Percentiles rank a stretch among this genome's conserved stretches.
phyloP scores from a whole-genome alignment of 164 flowering plant genomes.

The Vitis rotundifolia region DNA sequence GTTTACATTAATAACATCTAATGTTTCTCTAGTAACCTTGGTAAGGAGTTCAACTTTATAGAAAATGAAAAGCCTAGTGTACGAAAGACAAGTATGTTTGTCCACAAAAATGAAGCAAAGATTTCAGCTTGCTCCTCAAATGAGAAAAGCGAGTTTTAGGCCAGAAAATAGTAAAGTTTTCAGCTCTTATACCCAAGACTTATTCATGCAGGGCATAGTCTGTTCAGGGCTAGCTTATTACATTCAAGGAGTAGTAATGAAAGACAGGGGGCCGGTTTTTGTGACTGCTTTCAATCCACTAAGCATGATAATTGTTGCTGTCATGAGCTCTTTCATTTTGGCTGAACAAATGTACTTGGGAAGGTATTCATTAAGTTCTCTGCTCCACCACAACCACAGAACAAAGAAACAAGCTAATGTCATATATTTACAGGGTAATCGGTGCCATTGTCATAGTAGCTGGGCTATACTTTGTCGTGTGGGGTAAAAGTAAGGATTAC shows the following conservation, averaged over 20 bases:
- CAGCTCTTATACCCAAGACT: no score
- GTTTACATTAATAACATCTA: neutral
- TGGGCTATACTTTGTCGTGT: slow-evolving; percentile 61
- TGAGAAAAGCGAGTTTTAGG: neutral
- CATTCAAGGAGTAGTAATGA: slow-evolving; percentile 65
- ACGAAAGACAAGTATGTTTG: neutral
- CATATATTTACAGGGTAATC: slow-evolving; percentile 35
- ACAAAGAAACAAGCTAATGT: neutral
- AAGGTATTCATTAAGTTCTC: slow-evolving; percentile 36
- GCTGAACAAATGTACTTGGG: slow-evolving; percentile 54
- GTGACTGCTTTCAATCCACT: slow-evolving; percentile 69
- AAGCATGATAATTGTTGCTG: slow-evolving; percentile 61
- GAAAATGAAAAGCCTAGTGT: no score
- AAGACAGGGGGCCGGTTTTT: slow-evolving; percentile 66
- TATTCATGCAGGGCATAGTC: slow-evolving; percentile 49
- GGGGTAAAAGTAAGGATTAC: slow-evolving; percentile 61
- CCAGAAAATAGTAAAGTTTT: neutral
- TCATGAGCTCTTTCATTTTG: slow-evolving; percentile 50
- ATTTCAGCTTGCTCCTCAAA: neutral
- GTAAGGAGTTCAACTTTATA: no score
- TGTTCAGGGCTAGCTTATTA: slow-evolving; percentile 72
- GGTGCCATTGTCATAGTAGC: slow-evolving; percentile 57
- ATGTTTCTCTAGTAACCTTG: neutral
- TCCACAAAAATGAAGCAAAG: neutral
- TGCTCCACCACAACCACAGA: neutral